Conservation (phyloP, 257 asterid genomes). For the Nicotiana benthamiana region DNA sequence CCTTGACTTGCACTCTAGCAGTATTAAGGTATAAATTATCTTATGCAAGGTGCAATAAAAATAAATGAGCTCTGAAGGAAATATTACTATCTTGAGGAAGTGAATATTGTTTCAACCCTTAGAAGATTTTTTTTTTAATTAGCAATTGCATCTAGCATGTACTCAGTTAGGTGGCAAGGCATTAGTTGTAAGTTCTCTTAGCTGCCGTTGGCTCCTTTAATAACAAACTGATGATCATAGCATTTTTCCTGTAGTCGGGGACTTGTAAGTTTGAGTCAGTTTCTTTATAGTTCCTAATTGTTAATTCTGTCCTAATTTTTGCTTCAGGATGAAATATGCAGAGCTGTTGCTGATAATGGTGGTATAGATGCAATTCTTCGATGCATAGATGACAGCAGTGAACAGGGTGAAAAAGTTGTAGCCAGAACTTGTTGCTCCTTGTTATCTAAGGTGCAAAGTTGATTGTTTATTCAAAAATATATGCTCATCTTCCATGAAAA, state of each 20-base stretch:
- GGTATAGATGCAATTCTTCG: constrained; percentile 72
- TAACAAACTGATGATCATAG: not conserved
- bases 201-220: not conserved
- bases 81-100: not conserved
- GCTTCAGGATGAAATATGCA: constrained; percentile 89
- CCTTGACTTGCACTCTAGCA: not conserved
- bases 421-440: constrained; percentile 75
- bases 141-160: not conserved
- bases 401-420: constrained; percentile 48
- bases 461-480: not conserved
- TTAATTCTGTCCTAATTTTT: constrained; percentile 3
- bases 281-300: not conserved
- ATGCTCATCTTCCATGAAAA: too few relatives aligned
- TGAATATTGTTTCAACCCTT: not conserved
- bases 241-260: not conserved
- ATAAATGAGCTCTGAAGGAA: not conserved
- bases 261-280: not conserved
- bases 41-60: not conserved
- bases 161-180: not conserved
- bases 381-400: constrained; percentile 66
- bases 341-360: constrained; percentile 58
- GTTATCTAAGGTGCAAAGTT: constrained; percentile 64
- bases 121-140: not conserved
- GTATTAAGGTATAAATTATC: not conserved
- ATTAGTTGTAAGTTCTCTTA: not conserved